Evolutionary conservation across 106 monocot genomes (phyloP).

Genomic region (Phalaenopsis aphrodite): DNA sequence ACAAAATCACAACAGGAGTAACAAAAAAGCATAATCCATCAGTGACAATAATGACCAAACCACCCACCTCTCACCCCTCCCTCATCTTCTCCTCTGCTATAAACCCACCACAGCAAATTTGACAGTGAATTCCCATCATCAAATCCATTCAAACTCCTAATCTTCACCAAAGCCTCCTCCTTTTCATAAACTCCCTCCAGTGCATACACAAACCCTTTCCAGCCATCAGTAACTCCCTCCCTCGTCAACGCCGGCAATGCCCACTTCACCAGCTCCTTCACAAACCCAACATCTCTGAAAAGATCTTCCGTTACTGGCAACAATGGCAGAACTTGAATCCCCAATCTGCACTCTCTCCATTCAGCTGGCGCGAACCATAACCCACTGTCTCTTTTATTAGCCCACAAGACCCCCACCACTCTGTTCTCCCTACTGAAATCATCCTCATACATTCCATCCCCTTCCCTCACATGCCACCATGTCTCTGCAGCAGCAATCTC

Average conservation of each 20-base stretch:
- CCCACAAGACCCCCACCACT: constrained; percentile 83
- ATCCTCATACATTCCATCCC: constrained; percentile 67
- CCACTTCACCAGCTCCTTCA: constrained; percentile 67
- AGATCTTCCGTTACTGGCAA: constrained; percentile 70
- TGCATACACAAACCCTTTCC: constrained; percentile 94
- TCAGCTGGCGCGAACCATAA: constrained; percentile 87
- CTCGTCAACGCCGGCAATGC: constrained; percentile 51
- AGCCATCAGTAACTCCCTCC: constrained; percentile 79
- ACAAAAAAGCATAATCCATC: neutral
- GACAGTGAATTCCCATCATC: constrained; percentile 89
- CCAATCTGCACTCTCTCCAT: constrained; percentile 78
- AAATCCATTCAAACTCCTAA: constrained; percentile 36
- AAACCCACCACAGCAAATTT: constrained; percentile 87
- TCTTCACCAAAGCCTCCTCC: constrained; percentile 51
- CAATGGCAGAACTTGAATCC: constrained; percentile 81
- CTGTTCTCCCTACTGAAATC: constrained; percentile 64
- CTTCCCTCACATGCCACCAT: constrained; percentile 92
- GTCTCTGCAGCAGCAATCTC: constrained; percentile 60
- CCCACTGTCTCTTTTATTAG: constrained; percentile 87
- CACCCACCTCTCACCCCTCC: constrained; percentile 25
- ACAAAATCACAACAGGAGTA: neutral
- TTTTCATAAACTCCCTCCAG: constrained; percentile 72
- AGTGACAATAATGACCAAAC: constrained; percentile 47
- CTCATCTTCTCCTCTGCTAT: constrained; percentile 52
- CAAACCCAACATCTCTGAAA: constrained; percentile 47